phyloP scores from a whole-genome alignment of 352 stramenopile species.

The Phytophthora ramorum region DNA sequence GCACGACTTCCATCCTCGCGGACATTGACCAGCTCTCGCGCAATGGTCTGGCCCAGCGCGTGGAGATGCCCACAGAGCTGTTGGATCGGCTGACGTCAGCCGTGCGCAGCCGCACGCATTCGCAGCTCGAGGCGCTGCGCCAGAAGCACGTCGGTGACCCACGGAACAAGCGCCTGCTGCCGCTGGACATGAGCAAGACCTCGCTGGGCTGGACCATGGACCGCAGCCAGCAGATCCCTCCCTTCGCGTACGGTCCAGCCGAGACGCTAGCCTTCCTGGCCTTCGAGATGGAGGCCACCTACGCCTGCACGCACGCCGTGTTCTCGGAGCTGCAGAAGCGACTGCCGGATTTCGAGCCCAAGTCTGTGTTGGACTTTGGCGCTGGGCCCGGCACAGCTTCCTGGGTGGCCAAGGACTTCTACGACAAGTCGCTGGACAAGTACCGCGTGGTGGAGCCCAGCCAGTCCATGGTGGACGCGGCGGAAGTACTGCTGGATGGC shows the following conservation, averaged over 20 bases:
- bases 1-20: slow-evolving; percentile 43
- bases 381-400: slow-evolving; percentile 75
- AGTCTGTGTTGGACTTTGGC: slow-evolving; percentile 82
- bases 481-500: slow-evolving; percentile 70
- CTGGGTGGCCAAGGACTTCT: slow-evolving; percentile 83
- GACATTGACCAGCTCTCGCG: slow-evolving; percentile 69
- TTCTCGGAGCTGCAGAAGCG: slow-evolving; percentile 69
- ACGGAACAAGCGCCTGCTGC: slow-evolving; percentile 56
- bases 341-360: slow-evolving; percentile 62
- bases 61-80: slow-evolving; percentile 78
- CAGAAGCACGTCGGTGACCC: slow-evolving; percentile 61
- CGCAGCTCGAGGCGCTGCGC: slow-evolving; percentile 75
- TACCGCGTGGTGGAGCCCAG: slow-evolving; percentile 86
- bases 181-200: slow-evolving; percentile 81
- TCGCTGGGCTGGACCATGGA: slow-evolving; percentile 84
- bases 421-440: slow-evolving; percentile 57
- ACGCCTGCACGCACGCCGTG: slow-evolving; percentile 72
- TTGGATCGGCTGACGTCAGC: slow-evolving; percentile 65
- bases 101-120: slow-evolving; percentile 76
- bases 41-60: slow-evolving; percentile 69
- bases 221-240: slow-evolving; percentile 64
- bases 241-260: slow-evolving; percentile 69
- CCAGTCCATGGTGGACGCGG: slow-evolving; percentile 88
- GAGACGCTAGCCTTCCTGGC: slow-evolving; percentile 82
- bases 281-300: slow-evolving; percentile 78